Evolutionary conservation across 306 rosid species (phyloP), one percentile per base, ranked within the genome.

Genomic region (Begonia loranthoides): DNA sequence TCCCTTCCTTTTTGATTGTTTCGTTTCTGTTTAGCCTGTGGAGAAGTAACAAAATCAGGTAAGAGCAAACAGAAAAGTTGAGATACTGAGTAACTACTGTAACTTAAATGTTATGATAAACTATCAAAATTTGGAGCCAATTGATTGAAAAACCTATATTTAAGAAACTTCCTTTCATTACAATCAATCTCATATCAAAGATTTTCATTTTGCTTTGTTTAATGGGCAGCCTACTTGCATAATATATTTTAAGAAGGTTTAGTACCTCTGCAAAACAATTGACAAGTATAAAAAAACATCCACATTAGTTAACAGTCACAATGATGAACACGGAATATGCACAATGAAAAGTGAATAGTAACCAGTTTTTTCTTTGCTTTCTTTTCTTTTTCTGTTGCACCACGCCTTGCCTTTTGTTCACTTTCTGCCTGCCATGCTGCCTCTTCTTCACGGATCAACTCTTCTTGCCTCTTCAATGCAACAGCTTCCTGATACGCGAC

Each of bases 401-500:
- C 71, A 15, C 96, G 93, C 62, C 73, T 92, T 60, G 82, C 77
- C 77, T 80, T 92, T 70, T 69, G 96, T 51, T 83, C 94, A 44
- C 74, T 78, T 75, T 87, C 99, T 65, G 94, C 99, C 59, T 46
- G 88, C 84, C 96, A 74, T 9, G 96, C 95, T 43, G 92, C 97
- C 77, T 92, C 99, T 79, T 92, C 99, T 76, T 92, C 99, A 43
- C 96, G 99, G 57, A 92, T 92, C 69, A 92, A 96, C 58, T 92
- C 99, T 70, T 92, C 99, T 66, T 92, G 99, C 79, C 96, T 87
- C 81, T 80, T 80, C 49, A 92, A 79, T 52, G 99, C 96, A 71
- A 92, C 93, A 68, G 96, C 90, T 69, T 92, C 99, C 84, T 87
- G 99, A 63, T 92, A 87, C 59, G 96, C 93, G 72, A 83, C 99